Base-by-base conservation (phyloP, 2,329 filamentous ascomycete species). In the Fusarium sp. region DNA sequence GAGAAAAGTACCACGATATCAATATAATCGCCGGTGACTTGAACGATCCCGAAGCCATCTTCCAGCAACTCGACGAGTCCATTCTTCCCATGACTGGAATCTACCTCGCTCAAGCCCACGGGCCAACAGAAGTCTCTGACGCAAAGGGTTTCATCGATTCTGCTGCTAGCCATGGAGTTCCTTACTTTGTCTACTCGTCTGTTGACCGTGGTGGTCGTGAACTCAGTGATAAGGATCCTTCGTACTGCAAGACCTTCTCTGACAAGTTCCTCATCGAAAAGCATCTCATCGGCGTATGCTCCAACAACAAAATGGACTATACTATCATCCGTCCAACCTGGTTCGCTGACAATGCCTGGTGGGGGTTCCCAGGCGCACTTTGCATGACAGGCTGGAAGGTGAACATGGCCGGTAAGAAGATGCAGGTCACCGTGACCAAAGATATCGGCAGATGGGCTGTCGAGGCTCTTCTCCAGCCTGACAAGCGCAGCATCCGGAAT, bases 181-280 rank as follows among this genome's bases (percentile, higher is more conserved):
- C 83, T 34, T 85, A 87, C 71, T 88, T 91, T 67, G 84, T 91
- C 45, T 91, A 90, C 77, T 86, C 84, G 2, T 88, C 85, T 41
- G 87, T 91, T 14, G 90, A 91, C 61, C 87, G 89, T n/a, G 88
- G 88, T 29, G 88, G 88, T 30, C 83, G 86, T 41, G 78, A 79
- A 89, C 78, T 91, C 89, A 78, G 81, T 25, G 73, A 75, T 18
- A 47, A 44, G 2, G 73, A 75, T 25, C 69, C 73, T 13, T 75
- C 73, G 1, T 73, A 75, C 37, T 65, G 72, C 70, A 74, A 74
- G 70, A 74, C 72, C 0, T 74, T 74, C n/a, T 74, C 82, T 29
- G 79, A 79, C 72, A 91, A 92, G 76, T 84, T 87, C 70, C 77
- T 85, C 37, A 87, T 91, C 67, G 89, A 91, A 75, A 77, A 86